Evolutionary conservation across 148 eudicot genomes (phyloP), one percentile per base, ranked within the genome.

Genomic region (Rheum nobile): DNA sequence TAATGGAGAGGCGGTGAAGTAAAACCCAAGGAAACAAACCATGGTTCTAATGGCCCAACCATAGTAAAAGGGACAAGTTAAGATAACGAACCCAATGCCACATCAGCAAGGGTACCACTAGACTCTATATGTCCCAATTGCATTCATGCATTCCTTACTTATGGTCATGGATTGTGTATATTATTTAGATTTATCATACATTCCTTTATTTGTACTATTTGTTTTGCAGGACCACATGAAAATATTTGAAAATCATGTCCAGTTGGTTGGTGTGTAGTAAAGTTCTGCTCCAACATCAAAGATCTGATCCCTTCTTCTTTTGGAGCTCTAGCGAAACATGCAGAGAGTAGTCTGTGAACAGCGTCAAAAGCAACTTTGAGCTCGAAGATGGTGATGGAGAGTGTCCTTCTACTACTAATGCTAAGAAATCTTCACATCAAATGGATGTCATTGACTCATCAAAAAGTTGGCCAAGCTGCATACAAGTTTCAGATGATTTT

Each of bases 221-320:
- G n/a, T 17, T 9, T 14, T 43, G 46, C 83, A 87, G 88, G 90
- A 83, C 19, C 83, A 83, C 16, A 74, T 82, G 46, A 83, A 75
- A 77, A 83, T 75, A 78, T 82, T 87, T 6, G 88, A 83, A 67
- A 83, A 81, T 55, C 85, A 78, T 47, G 90, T 80, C n/a, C 88
- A 83, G 44, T 79, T 83, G 65, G 82, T 83, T 42, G 85, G 88
- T 35, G 80, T 59, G 79, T 87, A 69, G 82, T 76, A 77, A 83
- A 71, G 71, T 78, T 87, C 50, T 87, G 75, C 67, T 81, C 88
- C 28, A 71, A 77, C 61, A 84, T 85, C 38, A 80, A 81, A 78
- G 90, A 83, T 63, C 21, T 79, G 6, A 61, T 83, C 71, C 81
- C 80, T 76, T 67, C 80, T 67, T 59, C 63, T 46, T 52, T 74